phyloP scores from a whole-genome alignment of 1,284 basidiomycete genomes.

The Trichosporon inkin region DNA sequence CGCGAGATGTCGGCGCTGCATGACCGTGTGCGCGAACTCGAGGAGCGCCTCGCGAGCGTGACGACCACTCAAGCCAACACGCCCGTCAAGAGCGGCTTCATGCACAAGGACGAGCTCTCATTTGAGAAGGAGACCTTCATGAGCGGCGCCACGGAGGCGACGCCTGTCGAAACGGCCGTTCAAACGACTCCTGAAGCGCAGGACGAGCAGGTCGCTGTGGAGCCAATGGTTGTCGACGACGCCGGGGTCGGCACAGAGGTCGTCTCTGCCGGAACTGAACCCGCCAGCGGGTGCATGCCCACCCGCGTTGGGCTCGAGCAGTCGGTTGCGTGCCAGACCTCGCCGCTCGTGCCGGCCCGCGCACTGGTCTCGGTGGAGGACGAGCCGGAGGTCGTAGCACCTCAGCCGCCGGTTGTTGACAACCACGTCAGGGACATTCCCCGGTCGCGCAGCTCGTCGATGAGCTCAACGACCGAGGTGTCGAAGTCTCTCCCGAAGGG shows the following conservation, averaged over 20 bases:
- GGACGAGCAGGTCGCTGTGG: too few species aligned
- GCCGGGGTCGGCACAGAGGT: neutral
- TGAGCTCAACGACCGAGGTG: neutral
- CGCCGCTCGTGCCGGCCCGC: neutral
- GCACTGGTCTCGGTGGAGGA: neutral
- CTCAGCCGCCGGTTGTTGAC: neutral
- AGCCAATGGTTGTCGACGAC: too few species aligned
- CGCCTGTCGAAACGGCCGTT: neutral
- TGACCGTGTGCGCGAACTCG: slow-evolving; percentile 22
- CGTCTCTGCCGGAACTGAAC: neutral
- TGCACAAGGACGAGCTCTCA: neutral
- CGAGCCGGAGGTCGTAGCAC: neutral
- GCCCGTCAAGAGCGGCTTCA: neutral
- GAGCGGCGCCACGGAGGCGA: neutral
- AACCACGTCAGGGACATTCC: neutral
- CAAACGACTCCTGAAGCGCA: neutral
- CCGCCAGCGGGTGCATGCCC: neutral
- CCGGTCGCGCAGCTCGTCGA: neutral
- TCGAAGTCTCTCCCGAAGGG: neutral
- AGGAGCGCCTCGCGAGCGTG: slow-evolving; percentile 16
- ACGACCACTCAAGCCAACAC: neutral
- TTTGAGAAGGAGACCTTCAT: neutral
- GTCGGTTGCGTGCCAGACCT: neutral
- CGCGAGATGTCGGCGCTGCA: slow-evolving; percentile 15
- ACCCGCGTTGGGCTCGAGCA: neutral